These are phyloP conservation scores for Brassica hybrid DNA, from an alignment of 441 rosid species.

Conservation along the genomic window DNA sequence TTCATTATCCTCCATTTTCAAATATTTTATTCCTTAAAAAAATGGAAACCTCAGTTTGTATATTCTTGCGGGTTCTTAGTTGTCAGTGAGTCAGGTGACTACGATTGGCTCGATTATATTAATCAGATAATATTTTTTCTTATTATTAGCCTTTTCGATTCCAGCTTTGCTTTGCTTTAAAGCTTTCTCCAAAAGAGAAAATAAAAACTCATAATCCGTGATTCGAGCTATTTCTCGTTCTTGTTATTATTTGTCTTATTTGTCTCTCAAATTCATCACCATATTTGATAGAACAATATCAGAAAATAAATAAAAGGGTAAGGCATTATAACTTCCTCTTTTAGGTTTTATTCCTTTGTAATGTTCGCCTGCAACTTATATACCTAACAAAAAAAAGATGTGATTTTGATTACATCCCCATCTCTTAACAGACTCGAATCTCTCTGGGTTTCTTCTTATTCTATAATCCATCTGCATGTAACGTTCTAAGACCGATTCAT, in stretches of 20 bases:
- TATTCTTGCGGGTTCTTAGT: constrained; percentile 31
- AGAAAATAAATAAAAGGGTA: constrained; percentile 19
- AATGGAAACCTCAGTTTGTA: constrained; percentile 24
- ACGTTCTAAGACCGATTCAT: neutral
- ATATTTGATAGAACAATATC: constrained; percentile 6
- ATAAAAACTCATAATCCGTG: constrained; percentile 23
- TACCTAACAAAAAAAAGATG: constrained; percentile 21
- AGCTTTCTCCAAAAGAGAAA: neutral
- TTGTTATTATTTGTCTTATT: constrained; percentile 2
- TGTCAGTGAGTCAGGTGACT: constrained; percentile 31
- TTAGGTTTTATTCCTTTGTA: constrained; percentile 18
- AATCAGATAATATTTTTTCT: neutral
- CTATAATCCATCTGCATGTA: constrained; percentile 33
- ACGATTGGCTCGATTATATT: constrained; percentile 25
- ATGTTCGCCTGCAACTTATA: constrained; percentile 30
- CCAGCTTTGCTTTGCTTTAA: constrained; percentile 33
- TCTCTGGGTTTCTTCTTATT: constrained; percentile 19
- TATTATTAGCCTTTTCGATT: neutral
- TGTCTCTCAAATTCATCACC: constrained; percentile 23
- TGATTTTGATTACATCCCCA: constrained; percentile 19
- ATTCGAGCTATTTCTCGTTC: constrained; percentile 6
- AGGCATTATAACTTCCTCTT: constrained; percentile 5
- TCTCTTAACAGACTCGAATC: constrained; percentile 21
- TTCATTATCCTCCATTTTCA: constrained; percentile 5
- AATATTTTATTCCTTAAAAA: neutral